Conservation (phyloP, 352 stramenopile genomes). For the Pythium periplocum region DNA sequence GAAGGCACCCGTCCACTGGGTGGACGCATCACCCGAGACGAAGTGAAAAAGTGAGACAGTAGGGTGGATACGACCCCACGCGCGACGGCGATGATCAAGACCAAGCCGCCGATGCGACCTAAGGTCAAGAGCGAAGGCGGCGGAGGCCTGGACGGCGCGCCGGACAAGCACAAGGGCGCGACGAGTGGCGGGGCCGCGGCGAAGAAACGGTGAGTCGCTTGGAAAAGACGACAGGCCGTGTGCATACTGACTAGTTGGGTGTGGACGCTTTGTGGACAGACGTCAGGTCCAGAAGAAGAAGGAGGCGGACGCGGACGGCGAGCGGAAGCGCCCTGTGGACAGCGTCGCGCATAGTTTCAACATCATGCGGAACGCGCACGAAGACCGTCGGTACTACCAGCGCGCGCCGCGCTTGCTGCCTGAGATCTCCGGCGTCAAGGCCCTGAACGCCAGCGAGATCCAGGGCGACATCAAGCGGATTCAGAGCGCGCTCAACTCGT, state of each 20-base stretch:
- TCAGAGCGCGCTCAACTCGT: conserved; percentile 36
- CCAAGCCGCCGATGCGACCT: conserved; percentile 11
- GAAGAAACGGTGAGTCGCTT: not conserved
- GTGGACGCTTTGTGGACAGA: conserved; percentile 10
- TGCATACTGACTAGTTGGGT: too few relatives aligned
- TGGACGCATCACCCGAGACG: not conserved
- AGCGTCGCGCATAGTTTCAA: not conserved
- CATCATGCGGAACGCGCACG: conserved; percentile 11
- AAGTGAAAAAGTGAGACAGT: not conserved
- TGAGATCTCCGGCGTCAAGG: conserved; percentile 49
- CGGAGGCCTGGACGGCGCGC: conserved; percentile 2
- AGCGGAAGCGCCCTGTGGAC: conserved; percentile 8
- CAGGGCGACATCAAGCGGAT: conserved; percentile 57
- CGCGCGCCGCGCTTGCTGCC: conserved; percentile 43
- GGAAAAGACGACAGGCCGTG: too few relatives aligned
- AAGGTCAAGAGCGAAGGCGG: conserved; percentile 14
- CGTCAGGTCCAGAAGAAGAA: conserved; percentile 50
- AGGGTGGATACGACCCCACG: too few relatives aligned
- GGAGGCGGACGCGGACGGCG: conserved; percentile 29
- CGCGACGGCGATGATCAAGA: conserved; percentile 16
- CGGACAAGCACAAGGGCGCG: not conserved
- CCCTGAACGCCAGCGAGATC: conserved; percentile 40
- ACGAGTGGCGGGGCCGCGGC: not conserved
- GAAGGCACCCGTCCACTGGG: not conserved
- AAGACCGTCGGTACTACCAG: conserved; percentile 32